Percentiles rank a stretch among this genome's conserved stretches.
These are phyloP conservation scores for Bruguiera hainesii DNA, from an alignment of 441 rosid genomes.

Conservation along the genomic window DNA sequence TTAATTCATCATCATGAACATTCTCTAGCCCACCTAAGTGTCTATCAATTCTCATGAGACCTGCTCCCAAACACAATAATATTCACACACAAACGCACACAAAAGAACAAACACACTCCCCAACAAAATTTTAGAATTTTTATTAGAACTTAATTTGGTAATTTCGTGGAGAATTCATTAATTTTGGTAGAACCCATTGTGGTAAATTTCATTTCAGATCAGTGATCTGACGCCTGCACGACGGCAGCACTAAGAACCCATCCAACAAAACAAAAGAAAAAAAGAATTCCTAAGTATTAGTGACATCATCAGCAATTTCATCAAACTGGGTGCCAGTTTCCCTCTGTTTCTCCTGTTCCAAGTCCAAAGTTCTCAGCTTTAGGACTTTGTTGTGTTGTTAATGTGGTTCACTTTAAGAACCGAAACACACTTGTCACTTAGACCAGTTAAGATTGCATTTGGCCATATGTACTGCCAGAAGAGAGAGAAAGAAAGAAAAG, in stretches of 20 bases:
- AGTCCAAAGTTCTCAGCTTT: too few species aligned
- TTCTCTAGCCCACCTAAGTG: not conserved
- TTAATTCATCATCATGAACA: slow-evolving; percentile 17
- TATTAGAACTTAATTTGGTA: not conserved
- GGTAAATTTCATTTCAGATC: not conserved
- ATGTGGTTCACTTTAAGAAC: slow-evolving; percentile 34
- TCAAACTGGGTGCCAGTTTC: slow-evolving; percentile 3
- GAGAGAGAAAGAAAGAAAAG: slow-evolving; percentile 14
- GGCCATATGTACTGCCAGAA: not conserved
- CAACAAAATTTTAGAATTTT: too few species aligned
- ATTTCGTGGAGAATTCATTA: not conserved
- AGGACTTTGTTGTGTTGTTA: not conserved
- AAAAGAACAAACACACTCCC: too few species aligned
- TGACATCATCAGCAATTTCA: too few species aligned
- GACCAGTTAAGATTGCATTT: not conserved
- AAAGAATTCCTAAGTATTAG: not conserved
- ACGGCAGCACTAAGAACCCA: slow-evolving; percentile 16
- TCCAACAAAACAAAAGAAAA: not conserved
- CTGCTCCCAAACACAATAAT: too few species aligned
- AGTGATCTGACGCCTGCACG: slow-evolving; percentile 13
- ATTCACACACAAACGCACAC: too few species aligned
- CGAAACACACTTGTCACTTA: not conserved
- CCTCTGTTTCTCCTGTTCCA: slow-evolving; percentile 13
- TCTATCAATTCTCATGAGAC: too few species aligned
- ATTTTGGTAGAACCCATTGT: not conserved